A percentile compares a stretch with the other conserved stretches of the same genome.
These are phyloP conservation scores for Ploettnerulaceae sp. DNA, from an alignment of 2,329 filamentous ascomycete genomes.

Conservation along the genomic window DNA sequence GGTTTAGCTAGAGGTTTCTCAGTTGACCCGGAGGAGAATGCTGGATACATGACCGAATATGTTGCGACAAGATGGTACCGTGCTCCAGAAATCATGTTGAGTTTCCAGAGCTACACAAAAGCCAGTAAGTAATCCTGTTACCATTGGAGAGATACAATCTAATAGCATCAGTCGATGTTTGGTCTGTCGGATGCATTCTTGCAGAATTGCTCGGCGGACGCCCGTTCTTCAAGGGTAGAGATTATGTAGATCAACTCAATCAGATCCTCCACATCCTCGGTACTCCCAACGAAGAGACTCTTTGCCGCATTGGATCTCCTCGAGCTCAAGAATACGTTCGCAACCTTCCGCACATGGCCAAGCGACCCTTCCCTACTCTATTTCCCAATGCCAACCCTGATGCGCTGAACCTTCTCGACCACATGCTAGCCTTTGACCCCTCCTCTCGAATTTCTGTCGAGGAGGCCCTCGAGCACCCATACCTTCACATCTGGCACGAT, in stretches of 20 bases:
- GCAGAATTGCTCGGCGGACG: slow-evolving; percentile 93
- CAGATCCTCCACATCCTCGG: slow-evolving; percentile 98
- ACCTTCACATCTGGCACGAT: slow-evolving; percentile 95
- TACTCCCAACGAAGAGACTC: slow-evolving; percentile 91
- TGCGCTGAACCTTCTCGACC: slow-evolving; percentile 89
- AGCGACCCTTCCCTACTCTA: slow-evolving; percentile 80
- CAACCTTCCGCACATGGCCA: slow-evolving; percentile 91
- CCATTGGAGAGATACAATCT: neutral
- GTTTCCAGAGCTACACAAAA: slow-evolving; percentile 99
- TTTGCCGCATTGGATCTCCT: slow-evolving; percentile 88
- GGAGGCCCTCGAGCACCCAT: slow-evolving; percentile 90
- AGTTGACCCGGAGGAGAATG: slow-evolving; percentile 94
- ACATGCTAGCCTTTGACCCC: slow-evolving; percentile 96
- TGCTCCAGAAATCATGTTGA: slow-evolving; percentile 98
- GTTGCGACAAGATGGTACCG: slow-evolving; percentile 98
- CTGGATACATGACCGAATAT: slow-evolving; percentile 99
- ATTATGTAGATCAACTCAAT: slow-evolving; percentile 99
- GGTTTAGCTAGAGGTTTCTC: slow-evolving; percentile 95
- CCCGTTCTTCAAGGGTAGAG: slow-evolving; percentile 97
- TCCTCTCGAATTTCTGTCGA: slow-evolving; percentile 91
- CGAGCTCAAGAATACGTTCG: slow-evolving; percentile 97
- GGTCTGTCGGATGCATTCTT: slow-evolving; percentile 97
- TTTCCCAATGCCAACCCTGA: slow-evolving; percentile 96
- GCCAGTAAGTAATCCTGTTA: slow-evolving; percentile 67
- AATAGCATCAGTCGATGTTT: slow-evolving; percentile 77